A percentile compares a stretch with the other conserved stretches of the same genome.
These are phyloP conservation scores for Aspergillus haitiensis DNA, from an alignment of 495 filamentous ascomycete genomes.

Conservation along the genomic window DNA sequence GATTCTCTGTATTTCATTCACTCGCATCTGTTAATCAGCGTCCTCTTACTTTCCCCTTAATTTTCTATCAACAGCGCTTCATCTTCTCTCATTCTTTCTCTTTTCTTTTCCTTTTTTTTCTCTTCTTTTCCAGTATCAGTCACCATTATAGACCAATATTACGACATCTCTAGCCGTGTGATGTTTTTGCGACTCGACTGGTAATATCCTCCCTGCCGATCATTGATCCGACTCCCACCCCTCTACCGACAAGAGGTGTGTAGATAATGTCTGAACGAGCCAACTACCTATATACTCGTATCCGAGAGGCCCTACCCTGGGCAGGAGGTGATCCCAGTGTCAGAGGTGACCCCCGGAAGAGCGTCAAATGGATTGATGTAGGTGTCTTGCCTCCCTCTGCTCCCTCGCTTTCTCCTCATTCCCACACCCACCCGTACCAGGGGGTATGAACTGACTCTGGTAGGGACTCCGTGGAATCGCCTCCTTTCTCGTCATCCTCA, in stretches of 20 bases:
- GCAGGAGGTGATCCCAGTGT: slow-evolving; percentile 30
- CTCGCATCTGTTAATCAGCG: too few relatives aligned
- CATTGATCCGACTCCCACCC: too few relatives aligned
- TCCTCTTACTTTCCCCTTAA: too few relatives aligned
- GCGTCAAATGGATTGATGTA: slow-evolving; percentile 72
- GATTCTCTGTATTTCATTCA: too few relatives aligned
- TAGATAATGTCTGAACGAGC: slow-evolving; percentile 11
- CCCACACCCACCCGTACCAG: neutral
- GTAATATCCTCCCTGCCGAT: too few relatives aligned
- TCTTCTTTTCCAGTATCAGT: neutral
- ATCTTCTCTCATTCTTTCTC: slow-evolving; percentile 1
- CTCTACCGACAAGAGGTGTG: too few relatives aligned
- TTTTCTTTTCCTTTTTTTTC: neutral
- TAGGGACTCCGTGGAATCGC: slow-evolving; percentile 66
- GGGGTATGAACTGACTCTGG: slow-evolving; percentile 6
- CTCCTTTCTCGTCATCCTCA: slow-evolving; percentile 62
- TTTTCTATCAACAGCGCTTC: neutral
- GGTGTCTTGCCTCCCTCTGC: slow-evolving; percentile 26
- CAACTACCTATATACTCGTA: slow-evolving; percentile 31
- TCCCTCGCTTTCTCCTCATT: neutral
- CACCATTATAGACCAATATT: neutral
- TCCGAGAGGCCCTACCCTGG: slow-evolving; percentile 39
- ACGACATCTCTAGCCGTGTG: too few relatives aligned
- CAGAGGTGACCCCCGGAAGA: slow-evolving; percentile 48
- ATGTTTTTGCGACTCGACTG: too few relatives aligned